phyloP scores from a whole-genome alignment of 306 rosid genomes.

The Acacia acuminata region DNA sequence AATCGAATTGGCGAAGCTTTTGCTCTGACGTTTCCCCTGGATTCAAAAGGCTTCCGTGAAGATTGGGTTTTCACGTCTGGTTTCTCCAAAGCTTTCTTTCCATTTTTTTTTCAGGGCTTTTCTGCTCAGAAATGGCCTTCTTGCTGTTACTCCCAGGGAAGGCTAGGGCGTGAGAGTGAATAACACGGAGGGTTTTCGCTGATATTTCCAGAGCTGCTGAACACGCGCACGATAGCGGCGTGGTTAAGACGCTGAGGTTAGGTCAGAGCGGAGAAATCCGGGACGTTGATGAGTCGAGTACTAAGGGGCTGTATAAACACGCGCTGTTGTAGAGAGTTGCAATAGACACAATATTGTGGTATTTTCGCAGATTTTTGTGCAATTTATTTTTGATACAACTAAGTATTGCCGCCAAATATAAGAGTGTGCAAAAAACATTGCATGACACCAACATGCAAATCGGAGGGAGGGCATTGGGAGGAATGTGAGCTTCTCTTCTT shows the following conservation, averaged over 20 bases:
- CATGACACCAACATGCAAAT: conserved; percentile 16
- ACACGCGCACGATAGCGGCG: conserved; percentile 29
- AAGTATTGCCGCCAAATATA: conserved; percentile 71
- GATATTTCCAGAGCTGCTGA: neutral
- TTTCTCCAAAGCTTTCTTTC: conserved; percentile 12
- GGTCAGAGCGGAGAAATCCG: neutral
- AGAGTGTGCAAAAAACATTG: conserved; percentile 5
- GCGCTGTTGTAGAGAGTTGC: conserved; percentile 24
- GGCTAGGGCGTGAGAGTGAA: conserved; percentile 55
- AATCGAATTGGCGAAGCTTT: conserved; percentile 30
- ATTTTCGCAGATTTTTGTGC: conserved; percentile 14
- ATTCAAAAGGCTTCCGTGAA: conserved; percentile 21
- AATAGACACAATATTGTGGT: neutral
- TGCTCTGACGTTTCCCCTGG: neutral
- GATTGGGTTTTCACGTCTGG: conserved; percentile 29
- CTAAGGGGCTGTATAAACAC: conserved; percentile 8
- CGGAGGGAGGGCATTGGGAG: conserved; percentile 4
- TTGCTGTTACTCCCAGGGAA: conserved; percentile 23
- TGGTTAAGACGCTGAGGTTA: neutral
- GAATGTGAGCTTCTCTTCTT: neutral
- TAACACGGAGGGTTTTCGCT: conserved; percentile 23
- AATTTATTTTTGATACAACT: conserved; percentile 5
- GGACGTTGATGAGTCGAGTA: neutral
- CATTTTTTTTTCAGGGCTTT: neutral
- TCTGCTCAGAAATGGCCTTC: conserved; percentile 26